phyloP scores from a whole-genome alignment of 2,329 filamentous ascomycete species.

The Colletotrichum somersetense region DNA sequence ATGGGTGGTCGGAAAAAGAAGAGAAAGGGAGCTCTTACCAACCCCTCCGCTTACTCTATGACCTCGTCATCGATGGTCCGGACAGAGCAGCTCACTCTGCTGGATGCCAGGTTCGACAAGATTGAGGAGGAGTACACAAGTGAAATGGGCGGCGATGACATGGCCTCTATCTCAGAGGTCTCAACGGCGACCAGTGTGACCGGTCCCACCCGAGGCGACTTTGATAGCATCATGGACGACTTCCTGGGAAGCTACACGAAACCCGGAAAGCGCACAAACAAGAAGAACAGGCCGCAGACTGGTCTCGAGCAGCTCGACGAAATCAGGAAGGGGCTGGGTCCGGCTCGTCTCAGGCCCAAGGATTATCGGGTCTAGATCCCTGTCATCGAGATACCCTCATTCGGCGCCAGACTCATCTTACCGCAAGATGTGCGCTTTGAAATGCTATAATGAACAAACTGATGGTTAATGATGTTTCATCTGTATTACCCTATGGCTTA shows the following conservation, averaged over 20 bases:
- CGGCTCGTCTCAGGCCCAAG: conserved; percentile 69
- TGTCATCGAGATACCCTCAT: conserved; percentile 36
- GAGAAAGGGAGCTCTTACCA: conserved; percentile 92
- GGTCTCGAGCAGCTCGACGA: conserved; percentile 93
- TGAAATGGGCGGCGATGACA: conserved; percentile 62
- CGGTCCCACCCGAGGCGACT: conserved; percentile 80
- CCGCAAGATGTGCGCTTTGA: conserved; percentile 13
- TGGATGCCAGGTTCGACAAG: conserved; percentile 93
- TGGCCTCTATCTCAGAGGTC: conserved; percentile 70
- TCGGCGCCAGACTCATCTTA: conserved; percentile 12
- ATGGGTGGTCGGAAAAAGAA: conserved; percentile 90
- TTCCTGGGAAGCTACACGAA: conserved; percentile 83
- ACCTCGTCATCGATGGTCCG: conserved; percentile 87
- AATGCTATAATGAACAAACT: conserved; percentile 36
- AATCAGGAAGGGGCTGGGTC: conserved; percentile 83
- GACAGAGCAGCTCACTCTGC: conserved; percentile 85
- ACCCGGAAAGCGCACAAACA: conserved; percentile 79
- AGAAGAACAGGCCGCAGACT: conserved; percentile 83
- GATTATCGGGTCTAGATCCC: conserved; percentile 21
- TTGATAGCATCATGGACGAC: conserved; percentile 92
- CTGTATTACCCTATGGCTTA: not conserved
- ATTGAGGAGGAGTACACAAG: conserved; percentile 82
- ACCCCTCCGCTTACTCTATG: conserved; percentile 90
- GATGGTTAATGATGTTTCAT: conserved; percentile 10
- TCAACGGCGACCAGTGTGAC: conserved; percentile 75